These are phyloP conservation scores for Prunus dulcis DNA, from an alignment of 306 rosid genomes.

Conservation along the genomic window DNA sequence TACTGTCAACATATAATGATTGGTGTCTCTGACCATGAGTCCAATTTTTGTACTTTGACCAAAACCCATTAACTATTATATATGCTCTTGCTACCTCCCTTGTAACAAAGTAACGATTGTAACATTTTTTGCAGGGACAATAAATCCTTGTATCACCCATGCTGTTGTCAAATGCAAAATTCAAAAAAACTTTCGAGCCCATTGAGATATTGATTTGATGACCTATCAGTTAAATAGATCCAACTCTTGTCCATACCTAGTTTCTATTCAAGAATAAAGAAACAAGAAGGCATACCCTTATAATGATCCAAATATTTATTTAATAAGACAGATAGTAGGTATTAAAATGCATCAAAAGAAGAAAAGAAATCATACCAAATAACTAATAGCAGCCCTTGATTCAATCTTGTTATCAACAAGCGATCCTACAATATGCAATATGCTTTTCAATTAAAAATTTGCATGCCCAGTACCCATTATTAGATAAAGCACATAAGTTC, in stretches of 20 bases:
- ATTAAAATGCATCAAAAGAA: too few species aligned
- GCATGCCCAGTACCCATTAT: too few species aligned
- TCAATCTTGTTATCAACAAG: too few species aligned
- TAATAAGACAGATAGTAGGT: too few species aligned
- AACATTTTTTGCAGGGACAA: constrained; percentile 4
- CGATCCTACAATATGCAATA: too few species aligned
- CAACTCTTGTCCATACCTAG: constrained; percentile 5
- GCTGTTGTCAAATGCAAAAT: not conserved
- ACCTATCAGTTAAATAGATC: not conserved
- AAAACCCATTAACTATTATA: not conserved
- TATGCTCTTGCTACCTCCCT: not conserved
- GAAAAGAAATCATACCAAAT: too few species aligned
- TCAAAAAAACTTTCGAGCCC: not conserved
- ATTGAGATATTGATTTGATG: not conserved
- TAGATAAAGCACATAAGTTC: too few species aligned
- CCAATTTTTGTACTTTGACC: not conserved
- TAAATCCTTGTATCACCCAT: not conserved
- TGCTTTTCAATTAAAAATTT: too few species aligned
- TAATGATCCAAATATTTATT: too few species aligned
- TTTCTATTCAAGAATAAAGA: not conserved
- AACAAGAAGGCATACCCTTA: not conserved
- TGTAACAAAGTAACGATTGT: not conserved
- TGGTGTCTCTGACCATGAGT: not conserved
- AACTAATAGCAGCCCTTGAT: too few species aligned
- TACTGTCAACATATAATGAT: not conserved